These are phyloP conservation scores for Manihot esculenta DNA, from an alignment of 441 rosid genomes.

Conservation along the genomic window DNA sequence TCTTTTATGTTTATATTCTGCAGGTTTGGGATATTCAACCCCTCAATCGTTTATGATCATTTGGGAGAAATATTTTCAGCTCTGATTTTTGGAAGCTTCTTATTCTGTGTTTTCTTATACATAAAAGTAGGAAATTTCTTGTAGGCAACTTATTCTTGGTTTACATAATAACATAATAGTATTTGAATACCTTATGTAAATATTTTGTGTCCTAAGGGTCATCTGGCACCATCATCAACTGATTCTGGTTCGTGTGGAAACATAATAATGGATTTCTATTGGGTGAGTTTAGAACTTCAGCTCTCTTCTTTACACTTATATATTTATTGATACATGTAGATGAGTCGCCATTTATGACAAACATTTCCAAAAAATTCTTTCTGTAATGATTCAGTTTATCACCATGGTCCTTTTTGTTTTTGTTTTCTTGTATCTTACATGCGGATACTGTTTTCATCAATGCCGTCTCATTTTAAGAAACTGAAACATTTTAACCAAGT, in stretches of 20 bases:
- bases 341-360: not conserved
- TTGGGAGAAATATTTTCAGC: slow-evolving; percentile 92
- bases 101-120: slow-evolving; percentile 83
- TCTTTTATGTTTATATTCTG: slow-evolving; percentile 25
- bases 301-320: slow-evolving; percentile 9
- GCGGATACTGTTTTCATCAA: not conserved
- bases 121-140: slow-evolving; percentile 58
- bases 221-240: slow-evolving; percentile 81
- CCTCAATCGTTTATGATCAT: slow-evolving; percentile 84
- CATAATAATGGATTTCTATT: slow-evolving; percentile 88
- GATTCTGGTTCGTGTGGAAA: slow-evolving; percentile 98
- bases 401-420: not conserved
- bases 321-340: slow-evolving; percentile 3
- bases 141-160: slow-evolving; percentile 6
- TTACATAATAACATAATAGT: not conserved
- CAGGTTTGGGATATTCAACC: slow-evolving; percentile 97
- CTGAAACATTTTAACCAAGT: not conserved
- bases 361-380: not conserved
- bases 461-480: not conserved
- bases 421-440: not conserved
- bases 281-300: slow-evolving; percentile 57
- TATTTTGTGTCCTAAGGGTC: slow-evolving; percentile 58
- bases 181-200: slow-evolving; percentile 25
- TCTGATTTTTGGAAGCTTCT: slow-evolving; percentile 83
- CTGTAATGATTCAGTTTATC: not conserved